phyloP scores from a whole-genome alignment of 139 green algal genomes.

The Micractinium conductrix region DNA sequence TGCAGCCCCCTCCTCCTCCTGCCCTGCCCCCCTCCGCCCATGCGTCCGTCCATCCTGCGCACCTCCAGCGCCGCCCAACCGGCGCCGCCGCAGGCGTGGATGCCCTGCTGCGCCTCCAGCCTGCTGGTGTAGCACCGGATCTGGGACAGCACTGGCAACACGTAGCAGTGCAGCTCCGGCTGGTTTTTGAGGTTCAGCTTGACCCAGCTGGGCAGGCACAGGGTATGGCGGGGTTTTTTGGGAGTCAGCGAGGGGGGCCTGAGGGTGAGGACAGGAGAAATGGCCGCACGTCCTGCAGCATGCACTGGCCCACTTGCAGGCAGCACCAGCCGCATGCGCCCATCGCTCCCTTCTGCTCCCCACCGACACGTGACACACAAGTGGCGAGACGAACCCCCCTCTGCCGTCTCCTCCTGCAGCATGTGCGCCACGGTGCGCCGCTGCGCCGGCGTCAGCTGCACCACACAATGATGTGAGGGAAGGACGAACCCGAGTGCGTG shows the following conservation, averaged over 20 bases:
- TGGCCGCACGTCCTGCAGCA: not conserved
- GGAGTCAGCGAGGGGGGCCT: not conserved
- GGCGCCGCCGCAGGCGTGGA: constrained; percentile 15
- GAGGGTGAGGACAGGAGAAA: too few relatives aligned
- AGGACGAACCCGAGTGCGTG: not conserved
- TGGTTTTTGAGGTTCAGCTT: too few relatives aligned
- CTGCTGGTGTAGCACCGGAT: not conserved
- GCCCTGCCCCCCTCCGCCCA: not conserved
- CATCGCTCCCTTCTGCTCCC: not conserved
- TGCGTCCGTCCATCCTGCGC: not conserved
- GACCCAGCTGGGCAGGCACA: not conserved
- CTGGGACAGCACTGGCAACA: not conserved
- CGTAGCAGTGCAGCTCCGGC: not conserved
- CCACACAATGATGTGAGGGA: not conserved
- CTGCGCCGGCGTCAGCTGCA: constrained; percentile 30
- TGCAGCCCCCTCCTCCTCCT: not conserved
- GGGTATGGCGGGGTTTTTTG: not conserved
- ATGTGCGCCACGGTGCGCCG: constrained; percentile 28
- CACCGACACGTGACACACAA: constrained; percentile 19
- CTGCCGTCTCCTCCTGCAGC: constrained; percentile 21
- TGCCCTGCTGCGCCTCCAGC: constrained; percentile 15
- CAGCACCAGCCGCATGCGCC: not conserved
- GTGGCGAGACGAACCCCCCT: constrained; percentile 26
- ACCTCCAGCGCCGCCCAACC: constrained; percentile 29
- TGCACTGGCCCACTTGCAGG: not conserved